Evolutionary conservation across 2,329 filamentous ascomycete genomes (phyloP).

Genomic region (Cladorrhinum sp.): DNA sequence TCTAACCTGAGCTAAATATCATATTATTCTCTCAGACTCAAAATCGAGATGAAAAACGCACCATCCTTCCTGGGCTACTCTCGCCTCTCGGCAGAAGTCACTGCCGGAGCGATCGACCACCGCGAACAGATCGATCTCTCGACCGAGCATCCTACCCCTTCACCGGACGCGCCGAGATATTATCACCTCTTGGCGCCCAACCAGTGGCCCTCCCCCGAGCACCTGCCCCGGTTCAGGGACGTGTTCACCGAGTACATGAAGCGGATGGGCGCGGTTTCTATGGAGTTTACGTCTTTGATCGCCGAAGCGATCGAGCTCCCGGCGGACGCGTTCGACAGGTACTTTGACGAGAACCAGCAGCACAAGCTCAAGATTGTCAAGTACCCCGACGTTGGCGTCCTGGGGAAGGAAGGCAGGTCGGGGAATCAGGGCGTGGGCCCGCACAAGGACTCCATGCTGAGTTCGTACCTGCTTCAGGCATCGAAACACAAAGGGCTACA

Average conservation of each 20-base stretch:
- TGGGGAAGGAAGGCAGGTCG: slow-evolving; percentile 44
- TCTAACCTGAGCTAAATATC: no score
- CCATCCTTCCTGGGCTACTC: slow-evolving; percentile 70
- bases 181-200: slow-evolving; percentile 73
- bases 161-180: slow-evolving; percentile 62
- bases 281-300: slow-evolving; percentile 73
- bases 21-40: slow-evolving; percentile 42
- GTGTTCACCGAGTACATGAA: slow-evolving; percentile 73
- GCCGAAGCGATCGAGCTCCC: slow-evolving; percentile 79
- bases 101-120: slow-evolving; percentile 72
- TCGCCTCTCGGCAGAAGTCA: slow-evolving; percentile 64
- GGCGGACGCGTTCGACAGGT: slow-evolving; percentile 66
- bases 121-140: slow-evolving; percentile 85
- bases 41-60: slow-evolving; percentile 71
- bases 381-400: slow-evolving; percentile 69
- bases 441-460: slow-evolving; percentile 83
- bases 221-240: slow-evolving; percentile 64
- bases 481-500: slow-evolving; percentile 73
- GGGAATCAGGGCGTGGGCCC: slow-evolving; percentile 60
- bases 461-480: slow-evolving; percentile 77
- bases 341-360: slow-evolving; percentile 73
- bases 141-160: slow-evolving; percentile 68
- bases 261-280: slow-evolving; percentile 69
- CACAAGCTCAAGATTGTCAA: slow-evolving; percentile 90
- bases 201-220: slow-evolving; percentile 69